These are phyloP conservation scores for Pugionium cornutum DNA, from an alignment of 345 rosid species.

Conservation along the genomic window DNA sequence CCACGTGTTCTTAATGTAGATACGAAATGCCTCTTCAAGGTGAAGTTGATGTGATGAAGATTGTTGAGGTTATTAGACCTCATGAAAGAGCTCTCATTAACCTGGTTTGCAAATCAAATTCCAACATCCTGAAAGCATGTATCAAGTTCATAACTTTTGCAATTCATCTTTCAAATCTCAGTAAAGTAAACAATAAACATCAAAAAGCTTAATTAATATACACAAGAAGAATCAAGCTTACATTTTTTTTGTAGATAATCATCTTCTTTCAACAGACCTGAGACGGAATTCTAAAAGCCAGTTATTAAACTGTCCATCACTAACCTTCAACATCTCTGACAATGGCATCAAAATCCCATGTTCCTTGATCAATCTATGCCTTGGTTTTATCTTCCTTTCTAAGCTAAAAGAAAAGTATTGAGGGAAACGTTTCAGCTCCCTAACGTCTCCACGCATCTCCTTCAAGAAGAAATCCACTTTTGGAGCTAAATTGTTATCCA, in stretches of 20 bases:
- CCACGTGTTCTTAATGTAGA: too few species aligned
- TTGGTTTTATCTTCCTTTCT: slow-evolving; percentile 80
- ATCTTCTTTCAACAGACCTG: slow-evolving; percentile 37
- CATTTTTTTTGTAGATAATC: slow-evolving; percentile 21
- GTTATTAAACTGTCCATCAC: slow-evolving; percentile 70
- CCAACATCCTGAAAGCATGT: not conserved
- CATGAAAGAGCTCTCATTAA: too few species aligned
- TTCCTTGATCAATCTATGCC: slow-evolving; percentile 63
- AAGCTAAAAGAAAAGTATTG: slow-evolving; percentile 87
- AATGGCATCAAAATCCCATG: slow-evolving; percentile 58
- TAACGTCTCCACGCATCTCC: slow-evolving; percentile 66
- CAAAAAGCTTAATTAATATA: not conserved
- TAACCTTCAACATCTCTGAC: slow-evolving; percentile 73
- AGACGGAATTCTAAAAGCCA: slow-evolving; percentile 63
- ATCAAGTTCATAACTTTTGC: slow-evolving; percentile 12
- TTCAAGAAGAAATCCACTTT: slow-evolving; percentile 59
- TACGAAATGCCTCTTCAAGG: too few species aligned
- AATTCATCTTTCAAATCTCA: slow-evolving; percentile 21
- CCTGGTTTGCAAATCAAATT: too few species aligned
- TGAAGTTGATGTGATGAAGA: too few species aligned
- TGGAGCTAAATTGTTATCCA: slow-evolving; percentile 67
- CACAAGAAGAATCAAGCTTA: slow-evolving; percentile 16
- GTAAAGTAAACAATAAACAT: not conserved
- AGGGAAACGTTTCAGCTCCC: slow-evolving; percentile 73
- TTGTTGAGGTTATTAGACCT: too few species aligned